Conservation (phyloP, 1,139 yeast species). For the Taphrina pruni region DNA sequence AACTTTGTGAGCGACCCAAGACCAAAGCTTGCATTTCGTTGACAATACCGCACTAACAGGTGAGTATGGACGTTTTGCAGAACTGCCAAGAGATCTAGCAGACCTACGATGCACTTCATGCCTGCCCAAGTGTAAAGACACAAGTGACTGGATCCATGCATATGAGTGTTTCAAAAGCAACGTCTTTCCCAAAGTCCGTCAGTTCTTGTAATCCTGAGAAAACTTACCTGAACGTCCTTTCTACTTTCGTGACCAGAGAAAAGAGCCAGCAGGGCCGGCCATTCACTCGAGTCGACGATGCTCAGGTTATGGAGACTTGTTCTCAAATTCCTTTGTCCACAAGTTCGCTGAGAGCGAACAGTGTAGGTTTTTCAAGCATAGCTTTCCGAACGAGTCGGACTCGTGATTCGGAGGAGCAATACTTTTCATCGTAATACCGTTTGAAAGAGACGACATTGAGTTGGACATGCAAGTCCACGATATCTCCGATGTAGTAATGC, state of each 20-base stretch:
- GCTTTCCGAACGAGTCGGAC: no score
- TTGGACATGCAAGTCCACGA: conserved; percentile 19
- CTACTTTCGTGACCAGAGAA: neutral
- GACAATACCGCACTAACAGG: neutral
- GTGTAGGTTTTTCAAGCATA: neutral
- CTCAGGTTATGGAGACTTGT: neutral
- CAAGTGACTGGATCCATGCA: no score
- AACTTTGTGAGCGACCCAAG: conserved; percentile 12
- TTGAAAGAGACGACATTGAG: neutral
- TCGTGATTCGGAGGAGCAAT: no score
- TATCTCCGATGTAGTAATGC: conserved; percentile 20
- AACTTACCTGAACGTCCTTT: conserved; percentile 18
- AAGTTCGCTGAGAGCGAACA: no score
- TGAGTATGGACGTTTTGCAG: neutral
- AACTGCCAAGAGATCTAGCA: neutral
- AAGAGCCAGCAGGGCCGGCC: neutral
- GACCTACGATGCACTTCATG: neutral
- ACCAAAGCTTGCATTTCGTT: neutral
- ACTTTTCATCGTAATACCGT: no score
- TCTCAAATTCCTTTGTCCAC: no score
- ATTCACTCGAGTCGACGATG: neutral
- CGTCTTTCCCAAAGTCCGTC: conserved; percentile 11
- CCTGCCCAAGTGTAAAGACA: no score
- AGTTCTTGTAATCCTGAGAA: conserved; percentile 2
- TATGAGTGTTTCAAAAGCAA: no score